These are phyloP conservation scores for Dryas octopetala DNA, from an alignment of 306 rosid genomes.

Conservation along the genomic window DNA sequence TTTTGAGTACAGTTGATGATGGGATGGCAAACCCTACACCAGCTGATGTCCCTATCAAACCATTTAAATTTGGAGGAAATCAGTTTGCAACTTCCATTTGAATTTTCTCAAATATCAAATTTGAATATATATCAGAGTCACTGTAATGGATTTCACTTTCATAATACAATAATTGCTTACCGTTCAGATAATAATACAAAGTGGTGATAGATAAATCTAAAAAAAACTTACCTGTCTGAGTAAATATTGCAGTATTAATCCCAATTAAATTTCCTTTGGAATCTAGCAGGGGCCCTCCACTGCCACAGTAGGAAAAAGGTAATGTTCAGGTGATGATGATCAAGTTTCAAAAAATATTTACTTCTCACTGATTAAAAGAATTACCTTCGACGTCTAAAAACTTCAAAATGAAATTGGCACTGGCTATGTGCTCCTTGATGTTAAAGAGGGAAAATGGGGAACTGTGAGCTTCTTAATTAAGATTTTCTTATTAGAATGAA, in stretches of 20 bases:
- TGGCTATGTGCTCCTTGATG: neutral
- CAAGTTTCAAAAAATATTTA: neutral
- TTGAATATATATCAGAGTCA: slow-evolving; percentile 14
- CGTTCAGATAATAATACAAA: no score
- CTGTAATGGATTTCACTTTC: slow-evolving; percentile 6
- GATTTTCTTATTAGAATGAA: neutral
- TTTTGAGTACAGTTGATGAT: slow-evolving; percentile 72
- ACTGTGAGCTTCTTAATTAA: neutral
- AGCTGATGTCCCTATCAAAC: slow-evolving; percentile 84
- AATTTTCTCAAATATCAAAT: slow-evolving; percentile 19
- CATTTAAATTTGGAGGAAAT: slow-evolving; percentile 11
- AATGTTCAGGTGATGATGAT: slow-evolving; percentile 17
- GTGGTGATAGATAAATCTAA: no score
- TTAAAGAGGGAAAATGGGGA: neutral
- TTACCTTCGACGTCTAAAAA: neutral
- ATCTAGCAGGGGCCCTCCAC: slow-evolving; percentile 93
- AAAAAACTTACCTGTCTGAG: slow-evolving; percentile 59
- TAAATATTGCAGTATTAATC: slow-evolving; percentile 90
- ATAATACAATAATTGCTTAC: neutral
- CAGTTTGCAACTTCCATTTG: neutral
- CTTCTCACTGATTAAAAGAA: slow-evolving; percentile 13
- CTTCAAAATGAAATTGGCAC: neutral
- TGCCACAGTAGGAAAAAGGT: slow-evolving; percentile 38
- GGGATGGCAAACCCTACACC: slow-evolving; percentile 99
- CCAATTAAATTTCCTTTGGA: slow-evolving; percentile 92